A percentile compares a stretch with the other conserved stretches of the same genome.
Evolutionary conservation across 306 rosid genomes (phyloP).

Genomic region (Fagus crenata): DNA sequence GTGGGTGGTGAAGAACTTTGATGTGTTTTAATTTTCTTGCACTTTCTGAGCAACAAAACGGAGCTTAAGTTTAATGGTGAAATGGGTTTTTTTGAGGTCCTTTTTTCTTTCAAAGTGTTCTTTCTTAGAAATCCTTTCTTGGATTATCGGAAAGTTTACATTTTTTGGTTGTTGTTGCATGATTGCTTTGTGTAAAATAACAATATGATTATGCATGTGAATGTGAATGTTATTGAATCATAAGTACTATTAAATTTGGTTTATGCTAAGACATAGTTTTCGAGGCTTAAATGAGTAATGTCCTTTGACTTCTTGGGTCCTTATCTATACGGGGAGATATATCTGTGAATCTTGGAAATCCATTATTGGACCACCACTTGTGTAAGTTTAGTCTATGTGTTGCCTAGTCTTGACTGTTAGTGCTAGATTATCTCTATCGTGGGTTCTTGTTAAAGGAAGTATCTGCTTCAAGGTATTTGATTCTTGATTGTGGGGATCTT

Average conservation of each 20-base stretch:
- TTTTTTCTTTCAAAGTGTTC: background rate
- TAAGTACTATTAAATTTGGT: background rate
- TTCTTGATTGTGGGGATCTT: background rate
- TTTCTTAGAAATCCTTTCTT: background rate
- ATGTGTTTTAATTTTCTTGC: background rate
- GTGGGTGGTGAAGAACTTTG: background rate
- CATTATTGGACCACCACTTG: background rate
- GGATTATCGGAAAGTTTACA: background rate
- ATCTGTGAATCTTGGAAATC: background rate
- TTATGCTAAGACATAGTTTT: background rate
- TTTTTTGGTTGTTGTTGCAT: background rate
- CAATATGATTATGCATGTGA: background rate
- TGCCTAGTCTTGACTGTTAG: background rate
- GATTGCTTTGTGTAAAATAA: background rate
- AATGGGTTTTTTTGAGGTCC: background rate
- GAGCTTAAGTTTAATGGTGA: background rate
- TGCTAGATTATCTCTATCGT: background rate
- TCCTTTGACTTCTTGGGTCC: background rate
- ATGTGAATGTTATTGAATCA: background rate
- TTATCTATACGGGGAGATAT: background rate
- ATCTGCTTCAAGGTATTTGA: background rate
- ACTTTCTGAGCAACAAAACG: background rate
- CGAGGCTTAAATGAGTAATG: background rate
- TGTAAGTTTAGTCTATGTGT: background rate
- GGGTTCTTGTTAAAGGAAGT: background rate